Evolutionary conservation across 2,329 filamentous ascomycete genomes (phyloP).

Genomic region (Moelleriella libera): DNA sequence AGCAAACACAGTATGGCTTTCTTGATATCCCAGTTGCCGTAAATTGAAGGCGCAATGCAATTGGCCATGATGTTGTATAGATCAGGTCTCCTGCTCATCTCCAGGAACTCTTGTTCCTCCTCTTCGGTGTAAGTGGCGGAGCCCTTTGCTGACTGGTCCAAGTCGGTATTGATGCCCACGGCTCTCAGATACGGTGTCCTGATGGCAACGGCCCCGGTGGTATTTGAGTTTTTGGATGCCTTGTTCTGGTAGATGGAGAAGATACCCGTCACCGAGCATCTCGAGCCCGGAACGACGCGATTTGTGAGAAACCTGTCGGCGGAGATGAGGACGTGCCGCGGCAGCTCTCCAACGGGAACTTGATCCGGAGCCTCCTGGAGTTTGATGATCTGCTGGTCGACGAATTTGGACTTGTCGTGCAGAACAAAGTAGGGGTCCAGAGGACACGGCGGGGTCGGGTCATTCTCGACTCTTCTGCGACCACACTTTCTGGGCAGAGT

Average conservation of each 20-base stretch:
- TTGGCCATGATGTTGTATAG: conserved; percentile 83
- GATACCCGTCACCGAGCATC: conserved; percentile 91
- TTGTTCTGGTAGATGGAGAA: conserved; percentile 98
- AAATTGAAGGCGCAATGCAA: conserved; percentile 95
- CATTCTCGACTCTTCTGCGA: conserved; percentile 47
- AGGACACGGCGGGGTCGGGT: conserved; percentile 63
- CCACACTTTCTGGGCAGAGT: conserved; percentile 69
- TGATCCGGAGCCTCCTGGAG: conserved; percentile 95
- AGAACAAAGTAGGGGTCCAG: conserved; percentile 92
- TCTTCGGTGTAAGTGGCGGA: conserved; percentile 78
- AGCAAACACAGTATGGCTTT: conserved; percentile 91
- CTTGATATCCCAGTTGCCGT: conserved; percentile 91
- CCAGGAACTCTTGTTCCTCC: conserved; percentile 90
- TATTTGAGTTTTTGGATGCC: conserved; percentile 60
- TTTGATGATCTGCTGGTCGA: conserved; percentile 97
- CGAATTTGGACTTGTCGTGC: conserved; percentile 87
- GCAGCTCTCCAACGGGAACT: conserved; percentile 90
- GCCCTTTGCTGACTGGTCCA: conserved; percentile 81
- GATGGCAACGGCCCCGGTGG: conserved; percentile 77
- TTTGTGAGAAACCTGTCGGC: conserved; percentile 96
- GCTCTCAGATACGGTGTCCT: conserved; percentile 88
- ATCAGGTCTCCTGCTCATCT: conserved; percentile 80
- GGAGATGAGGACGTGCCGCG: conserved; percentile 85
- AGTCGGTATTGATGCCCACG: conserved; percentile 80
- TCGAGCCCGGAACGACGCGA: conserved; percentile 83